phyloP scores from a whole-genome alignment of 208 protist genomes.

The Zelonia costaricensis region DNA sequence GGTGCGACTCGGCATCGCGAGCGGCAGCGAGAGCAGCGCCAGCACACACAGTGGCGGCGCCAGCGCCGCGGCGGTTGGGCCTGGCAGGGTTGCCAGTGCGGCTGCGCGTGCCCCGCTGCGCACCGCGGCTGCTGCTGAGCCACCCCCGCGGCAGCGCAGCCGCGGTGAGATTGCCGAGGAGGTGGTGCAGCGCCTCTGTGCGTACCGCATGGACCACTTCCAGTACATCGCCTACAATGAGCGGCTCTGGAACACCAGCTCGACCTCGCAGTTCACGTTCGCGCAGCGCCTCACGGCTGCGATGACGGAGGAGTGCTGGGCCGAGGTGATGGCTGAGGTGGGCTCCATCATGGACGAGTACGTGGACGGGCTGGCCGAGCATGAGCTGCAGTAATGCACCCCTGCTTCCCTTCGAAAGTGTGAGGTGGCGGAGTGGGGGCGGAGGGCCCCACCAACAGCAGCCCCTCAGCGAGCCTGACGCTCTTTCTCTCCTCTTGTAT shows the following conservation, averaged over 20 bases:
- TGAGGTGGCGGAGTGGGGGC: neutral
- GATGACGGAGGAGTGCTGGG: constrained; percentile 70
- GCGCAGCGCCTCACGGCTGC: constrained; percentile 76
- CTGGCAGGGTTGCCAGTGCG: too few relatives aligned
- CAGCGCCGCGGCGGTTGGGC: too few relatives aligned
- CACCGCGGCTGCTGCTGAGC: neutral
- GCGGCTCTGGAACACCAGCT: constrained; percentile 81
- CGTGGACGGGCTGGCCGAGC: constrained; percentile 77
- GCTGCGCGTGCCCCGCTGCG: neutral
- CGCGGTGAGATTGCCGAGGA: constrained; percentile 62
- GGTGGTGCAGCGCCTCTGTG: constrained; percentile 67
- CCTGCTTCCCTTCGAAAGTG: too few relatives aligned
- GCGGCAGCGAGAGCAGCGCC: neutral
- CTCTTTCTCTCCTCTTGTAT: too few relatives aligned
- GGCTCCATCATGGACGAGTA: constrained; percentile 81
- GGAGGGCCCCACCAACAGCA: too few relatives aligned
- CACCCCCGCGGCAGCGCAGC: constrained; percentile 9
- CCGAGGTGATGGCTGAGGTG: constrained; percentile 84
- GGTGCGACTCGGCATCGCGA: constrained; percentile 24
- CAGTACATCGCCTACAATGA: constrained; percentile 89
- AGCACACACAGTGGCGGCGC: neutral
- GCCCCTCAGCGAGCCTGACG: too few relatives aligned
- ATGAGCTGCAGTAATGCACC: constrained; percentile 90
- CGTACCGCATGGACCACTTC: constrained; percentile 61
- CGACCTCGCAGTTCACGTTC: constrained; percentile 82